Base-by-base conservation (phyloP, 2,329 filamentous ascomycete genomes). In the Aureobasidium melanogenum region DNA sequence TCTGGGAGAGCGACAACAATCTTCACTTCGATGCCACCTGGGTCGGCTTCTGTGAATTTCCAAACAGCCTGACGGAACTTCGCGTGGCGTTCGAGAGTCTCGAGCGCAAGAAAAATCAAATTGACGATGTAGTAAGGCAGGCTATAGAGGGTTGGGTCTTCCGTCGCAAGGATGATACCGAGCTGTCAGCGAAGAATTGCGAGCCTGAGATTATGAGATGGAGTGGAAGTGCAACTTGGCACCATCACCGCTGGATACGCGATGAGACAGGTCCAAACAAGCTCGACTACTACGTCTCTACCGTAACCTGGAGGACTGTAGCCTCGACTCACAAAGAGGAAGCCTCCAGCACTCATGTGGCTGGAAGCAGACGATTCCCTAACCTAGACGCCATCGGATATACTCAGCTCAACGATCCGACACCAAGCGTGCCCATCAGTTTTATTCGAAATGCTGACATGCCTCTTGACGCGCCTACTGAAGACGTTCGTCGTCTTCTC, bases 1-100 rank as follows among this genome's bases (percentile, higher is more conserved):
- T 66, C 24, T 75, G 73, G 73, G 72, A 74, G 63, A 44, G 50
- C 15, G 67, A 72, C 24, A 56, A 63, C 6, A 60, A 66, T 0
- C 66, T 72, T 6, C 54, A 55, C 5, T 68, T 75, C 2, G 39
- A 65, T 9, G 62, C 65, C 12, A 19, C 9, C 3, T 72, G 70
- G 70, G 62, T 71, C 34, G 22, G 28, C 19, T 24, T 50, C 14
- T 55, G 61, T 60, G 57, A 26, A 36, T 54, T 63, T 14, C 62
- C 50, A 17, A 26, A 54, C 22, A 56, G 64, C 43, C 22, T 62
- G 9, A 61, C 69, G 10, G 72, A 76, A 48, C 65, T 83, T 2
- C 66, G 68, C 28, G 69, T 81, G 5, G 78, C 81, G 43, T 68
- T 81, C 17, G 81, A 83, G 68, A 78, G 76, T 2, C 61, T 82